Percentiles rank a stretch among this genome's conserved stretches.
Conservation (phyloP, 192 early-diverging fungal species). For the Funneliformis geosporum region DNA sequence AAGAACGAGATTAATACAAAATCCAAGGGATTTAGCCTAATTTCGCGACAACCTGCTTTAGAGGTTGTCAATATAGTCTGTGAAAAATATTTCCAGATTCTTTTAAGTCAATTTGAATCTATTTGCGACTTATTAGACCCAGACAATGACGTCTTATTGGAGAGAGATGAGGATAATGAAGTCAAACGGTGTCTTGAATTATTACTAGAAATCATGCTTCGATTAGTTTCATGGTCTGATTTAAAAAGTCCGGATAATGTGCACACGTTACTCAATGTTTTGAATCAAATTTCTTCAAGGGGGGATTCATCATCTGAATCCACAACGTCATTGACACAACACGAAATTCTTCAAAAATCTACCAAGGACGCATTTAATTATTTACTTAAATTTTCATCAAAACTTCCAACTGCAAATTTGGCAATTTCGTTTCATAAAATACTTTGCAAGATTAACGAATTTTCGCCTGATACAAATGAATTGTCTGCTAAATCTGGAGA, state of each 20-base stretch:
- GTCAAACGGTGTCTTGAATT: slow-evolving; percentile 25
- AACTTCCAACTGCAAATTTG: slow-evolving; percentile 45
- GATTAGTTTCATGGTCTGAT: slow-evolving; percentile 44
- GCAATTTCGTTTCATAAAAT: slow-evolving; percentile 46
- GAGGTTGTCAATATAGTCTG: slow-evolving; percentile 43
- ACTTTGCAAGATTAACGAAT: slow-evolving; percentile 39
- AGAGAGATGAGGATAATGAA: neutral
- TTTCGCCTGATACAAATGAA: slow-evolving; percentile 36
- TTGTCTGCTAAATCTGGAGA: slow-evolving; percentile 36
- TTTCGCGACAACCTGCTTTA: slow-evolving; percentile 39
- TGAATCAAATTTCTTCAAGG: slow-evolving; percentile 10
- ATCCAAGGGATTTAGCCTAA: slow-evolving; percentile 31
- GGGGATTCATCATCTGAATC: neutral
- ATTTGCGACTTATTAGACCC: slow-evolving; percentile 18
- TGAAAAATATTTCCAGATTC: neutral
- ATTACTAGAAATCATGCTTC: slow-evolving; percentile 36
- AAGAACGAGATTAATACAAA: slow-evolving; percentile 9
- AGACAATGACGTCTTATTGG: slow-evolving; percentile 27
- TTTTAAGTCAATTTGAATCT: slow-evolving; percentile 25
- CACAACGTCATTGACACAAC: neutral
- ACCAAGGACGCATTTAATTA: slow-evolving; percentile 41
- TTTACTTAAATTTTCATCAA: slow-evolving; percentile 38
- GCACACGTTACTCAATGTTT: slow-evolving; percentile 25
- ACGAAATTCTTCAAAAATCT: slow-evolving; percentile 21
- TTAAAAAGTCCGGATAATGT: slow-evolving; percentile 37